These are phyloP conservation scores for Chaetomidium leptoderma DNA, from an alignment of 495 filamentous ascomycete species.

Conservation along the genomic window DNA sequence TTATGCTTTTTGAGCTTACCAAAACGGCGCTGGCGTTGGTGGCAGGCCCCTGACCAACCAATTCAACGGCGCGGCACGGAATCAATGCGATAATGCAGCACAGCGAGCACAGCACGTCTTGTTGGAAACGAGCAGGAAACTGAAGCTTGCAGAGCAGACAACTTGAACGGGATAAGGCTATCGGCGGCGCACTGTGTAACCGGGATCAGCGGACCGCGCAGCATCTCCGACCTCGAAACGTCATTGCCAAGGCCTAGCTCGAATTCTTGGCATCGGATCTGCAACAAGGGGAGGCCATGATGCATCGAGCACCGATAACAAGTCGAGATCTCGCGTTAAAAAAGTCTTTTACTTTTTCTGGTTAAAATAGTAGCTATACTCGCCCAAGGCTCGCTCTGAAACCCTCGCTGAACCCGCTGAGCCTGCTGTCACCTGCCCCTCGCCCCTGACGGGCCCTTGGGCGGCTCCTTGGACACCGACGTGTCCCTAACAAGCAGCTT, in stretches of 20 bases:
- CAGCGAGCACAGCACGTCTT: no score
- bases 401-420: neutral
- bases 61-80: neutral
- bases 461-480: conserved; percentile 20
- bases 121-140: no score
- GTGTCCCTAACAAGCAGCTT: conserved; percentile 53
- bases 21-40: neutral
- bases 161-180: no score
- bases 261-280: conserved; percentile 7
- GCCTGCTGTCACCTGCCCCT: conserved; percentile 29
- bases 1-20: neutral
- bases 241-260: neutral
- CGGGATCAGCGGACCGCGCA: neutral
- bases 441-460: conserved; percentile 46
- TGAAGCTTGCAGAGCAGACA: neutral
- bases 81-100: neutral
- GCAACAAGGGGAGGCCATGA: no score
- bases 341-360: neutral
- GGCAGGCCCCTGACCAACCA: conserved; percentile 2
- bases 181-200: no score
- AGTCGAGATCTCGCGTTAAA: neutral
- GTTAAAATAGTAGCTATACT: neutral
- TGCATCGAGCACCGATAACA: no score
- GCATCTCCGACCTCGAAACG: neutral
- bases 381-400: neutral